Conservation (phyloP, 1,139 yeast species). For the Zygoascus sp. region DNA sequence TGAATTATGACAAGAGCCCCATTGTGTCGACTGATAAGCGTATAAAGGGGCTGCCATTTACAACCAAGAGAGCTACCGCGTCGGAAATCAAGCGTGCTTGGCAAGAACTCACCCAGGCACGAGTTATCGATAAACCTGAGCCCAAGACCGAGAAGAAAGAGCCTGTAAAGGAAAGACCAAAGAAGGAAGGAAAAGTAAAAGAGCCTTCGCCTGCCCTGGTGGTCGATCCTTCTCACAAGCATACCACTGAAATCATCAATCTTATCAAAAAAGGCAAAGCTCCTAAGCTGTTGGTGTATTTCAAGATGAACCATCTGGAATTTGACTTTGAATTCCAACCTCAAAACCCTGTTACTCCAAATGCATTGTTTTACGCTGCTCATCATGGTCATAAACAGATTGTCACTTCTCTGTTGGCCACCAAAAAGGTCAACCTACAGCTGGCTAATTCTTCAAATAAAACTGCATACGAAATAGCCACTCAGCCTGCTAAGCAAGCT, state of each 20-base stretch:
- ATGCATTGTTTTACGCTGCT: slow-evolving; percentile 75
- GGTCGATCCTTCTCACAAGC: slow-evolving; percentile 37
- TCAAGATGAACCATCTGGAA: slow-evolving; percentile 53
- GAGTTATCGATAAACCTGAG: slow-evolving; percentile 53
- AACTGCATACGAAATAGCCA: slow-evolving; percentile 58
- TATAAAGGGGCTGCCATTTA: slow-evolving; percentile 66
- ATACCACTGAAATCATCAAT: slow-evolving; percentile 53
- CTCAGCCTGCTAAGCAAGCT: slow-evolving; percentile 45
- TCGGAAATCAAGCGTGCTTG: slow-evolving; percentile 80
- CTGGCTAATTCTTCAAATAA: slow-evolving; percentile 52
- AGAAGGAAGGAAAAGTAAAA: slow-evolving; percentile 26
- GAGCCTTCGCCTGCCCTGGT: slow-evolving; percentile 15
- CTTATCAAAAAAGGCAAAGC: slow-evolving; percentile 72
- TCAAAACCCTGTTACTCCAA: slow-evolving; percentile 53
- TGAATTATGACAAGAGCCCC: slow-evolving; percentile 57
- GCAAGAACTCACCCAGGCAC: slow-evolving; percentile 66
- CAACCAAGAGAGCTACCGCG: slow-evolving; percentile 84
- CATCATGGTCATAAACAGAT: slow-evolving; percentile 62
- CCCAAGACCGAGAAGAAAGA: slow-evolving; percentile 35
- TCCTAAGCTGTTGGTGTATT: slow-evolving; percentile 61
- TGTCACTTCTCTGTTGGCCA: slow-evolving; percentile 59
- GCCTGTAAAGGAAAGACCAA: slow-evolving; percentile 22
- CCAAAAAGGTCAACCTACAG: slow-evolving; percentile 71
- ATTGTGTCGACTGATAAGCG: slow-evolving; percentile 30
- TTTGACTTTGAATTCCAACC: slow-evolving; percentile 57